A percentile compares a stretch with the other conserved stretches of the same genome.
phyloP scores from a whole-genome alignment of 441 rosid species.

The Geranium incanum region DNA sequence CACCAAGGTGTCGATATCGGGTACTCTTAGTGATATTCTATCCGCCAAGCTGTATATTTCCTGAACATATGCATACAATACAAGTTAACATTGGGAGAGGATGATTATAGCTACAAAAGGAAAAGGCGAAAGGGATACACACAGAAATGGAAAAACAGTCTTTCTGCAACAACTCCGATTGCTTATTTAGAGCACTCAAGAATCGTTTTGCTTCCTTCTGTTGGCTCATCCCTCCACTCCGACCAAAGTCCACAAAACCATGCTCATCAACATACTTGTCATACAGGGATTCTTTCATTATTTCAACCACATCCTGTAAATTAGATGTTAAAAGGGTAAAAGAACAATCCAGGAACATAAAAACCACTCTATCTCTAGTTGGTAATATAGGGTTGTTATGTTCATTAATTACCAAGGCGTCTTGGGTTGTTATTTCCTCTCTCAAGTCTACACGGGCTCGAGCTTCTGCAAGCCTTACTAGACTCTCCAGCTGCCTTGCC shows the following conservation, averaged over 20 bases:
- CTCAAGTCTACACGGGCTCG: constrained; percentile 91
- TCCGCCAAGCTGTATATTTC: constrained; percentile 95
- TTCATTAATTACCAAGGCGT: constrained; percentile 52
- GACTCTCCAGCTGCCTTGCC: constrained; percentile 93
- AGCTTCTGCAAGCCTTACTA: constrained; percentile 90
- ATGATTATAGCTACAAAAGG: constrained; percentile 15
- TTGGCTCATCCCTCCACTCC: constrained; percentile 98
- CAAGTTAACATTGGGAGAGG: constrained; percentile 10
- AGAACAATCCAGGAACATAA: not conserved
- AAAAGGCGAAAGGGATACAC: constrained; percentile 25
- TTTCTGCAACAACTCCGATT: constrained; percentile 82
- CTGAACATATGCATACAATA: constrained; percentile 33
- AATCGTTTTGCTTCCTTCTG: constrained; percentile 95
- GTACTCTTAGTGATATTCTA: constrained; percentile 83
- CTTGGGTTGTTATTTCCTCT: constrained; percentile 85
- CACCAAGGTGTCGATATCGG: constrained; percentile 79
- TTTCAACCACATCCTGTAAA: constrained; percentile 87
- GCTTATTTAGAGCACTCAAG: constrained; percentile 83
- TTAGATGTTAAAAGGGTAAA: constrained; percentile 8
- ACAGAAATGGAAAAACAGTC: constrained; percentile 85
- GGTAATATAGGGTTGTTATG: not conserved
- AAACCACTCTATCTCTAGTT: not conserved
- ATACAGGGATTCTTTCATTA: constrained; percentile 89
- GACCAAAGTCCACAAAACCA: constrained; percentile 85
- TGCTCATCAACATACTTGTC: constrained; percentile 92